Evolutionary conservation across 2,329 filamentous ascomycete genomes (phyloP).

Genomic region (Annulohypoxylon truncatum): DNA sequence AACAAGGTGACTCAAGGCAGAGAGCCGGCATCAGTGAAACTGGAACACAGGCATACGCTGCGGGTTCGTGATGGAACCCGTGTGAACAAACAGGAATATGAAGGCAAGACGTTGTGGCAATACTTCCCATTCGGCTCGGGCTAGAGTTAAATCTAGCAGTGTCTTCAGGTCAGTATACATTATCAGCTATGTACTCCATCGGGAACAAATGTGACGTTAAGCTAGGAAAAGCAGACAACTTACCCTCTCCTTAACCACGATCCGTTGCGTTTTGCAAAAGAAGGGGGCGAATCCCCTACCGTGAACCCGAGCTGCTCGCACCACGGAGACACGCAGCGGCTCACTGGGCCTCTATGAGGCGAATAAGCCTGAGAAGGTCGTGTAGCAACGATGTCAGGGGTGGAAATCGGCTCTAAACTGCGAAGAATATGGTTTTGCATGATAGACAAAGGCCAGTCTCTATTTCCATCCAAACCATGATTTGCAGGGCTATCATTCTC

Average conservation of each 20-base stretch:
- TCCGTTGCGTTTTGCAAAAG: slow-evolving; percentile 8
- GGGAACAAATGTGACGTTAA: not conserved
- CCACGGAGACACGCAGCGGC: slow-evolving; percentile 35
- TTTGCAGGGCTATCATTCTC: slow-evolving; percentile 15
- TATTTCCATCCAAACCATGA: slow-evolving; percentile 45
- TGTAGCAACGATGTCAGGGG: slow-evolving; percentile 15
- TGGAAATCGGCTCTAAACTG: slow-evolving; percentile 7
- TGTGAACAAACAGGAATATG: slow-evolving; percentile 3
- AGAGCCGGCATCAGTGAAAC: slow-evolving; percentile 34
- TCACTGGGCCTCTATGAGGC: slow-evolving; percentile 10
- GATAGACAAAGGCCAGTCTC: slow-evolving; percentile 41
- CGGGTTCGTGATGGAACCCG: slow-evolving; percentile 13
- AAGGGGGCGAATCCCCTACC: slow-evolving; percentile 15
- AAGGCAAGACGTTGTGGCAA: slow-evolving; percentile 16
- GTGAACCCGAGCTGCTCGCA: slow-evolving; percentile 37
- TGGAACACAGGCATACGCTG: slow-evolving; percentile 32
- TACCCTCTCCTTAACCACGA: slow-evolving; percentile 33
- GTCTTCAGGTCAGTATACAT: slow-evolving; percentile 7
- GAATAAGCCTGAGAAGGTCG: slow-evolving; percentile 21
- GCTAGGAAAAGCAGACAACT: not conserved
- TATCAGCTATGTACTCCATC: not conserved
- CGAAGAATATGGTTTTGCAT: slow-evolving; percentile 17
- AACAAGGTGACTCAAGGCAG: slow-evolving; percentile 29
- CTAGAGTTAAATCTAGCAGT: slow-evolving; percentile 29
- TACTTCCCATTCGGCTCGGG: slow-evolving; percentile 26